Conservation (phyloP, 148 eudicot species). For the Dianthus caryophyllus region DNA sequence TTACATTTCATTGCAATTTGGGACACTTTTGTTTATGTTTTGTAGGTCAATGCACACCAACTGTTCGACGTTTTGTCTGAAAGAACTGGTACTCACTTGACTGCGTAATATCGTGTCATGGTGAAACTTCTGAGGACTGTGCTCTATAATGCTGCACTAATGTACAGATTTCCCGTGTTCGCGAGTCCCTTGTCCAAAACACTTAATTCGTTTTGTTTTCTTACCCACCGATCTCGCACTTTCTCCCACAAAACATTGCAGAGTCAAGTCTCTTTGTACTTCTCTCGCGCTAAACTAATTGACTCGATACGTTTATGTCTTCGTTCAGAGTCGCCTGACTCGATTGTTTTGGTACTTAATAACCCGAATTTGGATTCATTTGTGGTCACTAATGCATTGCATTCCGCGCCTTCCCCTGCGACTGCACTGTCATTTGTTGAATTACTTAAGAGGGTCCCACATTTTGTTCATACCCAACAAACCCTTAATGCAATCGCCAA, state of each 20-base stretch:
- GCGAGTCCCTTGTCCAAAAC: slow-evolving; percentile 14
- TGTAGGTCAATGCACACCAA: slow-evolving; percentile 30
- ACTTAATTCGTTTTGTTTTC: slow-evolving; percentile 18
- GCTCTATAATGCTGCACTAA: not conserved
- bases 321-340: slow-evolving; percentile 40
- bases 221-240: slow-evolving; percentile 33
- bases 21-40: no score
- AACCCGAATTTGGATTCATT: slow-evolving; percentile 68
- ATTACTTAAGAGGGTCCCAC: slow-evolving; percentile 46
- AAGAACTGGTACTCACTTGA: slow-evolving; percentile 5
- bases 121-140: not conserved
- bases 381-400: slow-evolving; percentile 69
- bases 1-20: not conserved
- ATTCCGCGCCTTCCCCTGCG: slow-evolving; percentile 81
- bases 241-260: slow-evolving; percentile 30
- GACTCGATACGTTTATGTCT: slow-evolving; percentile 64
- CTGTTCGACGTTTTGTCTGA: slow-evolving; percentile 42
- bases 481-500: slow-evolving; percentile 70
- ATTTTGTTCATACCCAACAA: slow-evolving; percentile 61
- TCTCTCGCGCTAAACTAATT: slow-evolving; percentile 73
- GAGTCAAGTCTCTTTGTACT: slow-evolving; percentile 57
- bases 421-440: slow-evolving; percentile 70
- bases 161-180: slow-evolving; percentile 25
- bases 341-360: slow-evolving; percentile 42
- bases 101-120: no score